Base-by-base conservation (phyloP, 768 basidiomycete genomes). In the Russula sp. region DNA sequence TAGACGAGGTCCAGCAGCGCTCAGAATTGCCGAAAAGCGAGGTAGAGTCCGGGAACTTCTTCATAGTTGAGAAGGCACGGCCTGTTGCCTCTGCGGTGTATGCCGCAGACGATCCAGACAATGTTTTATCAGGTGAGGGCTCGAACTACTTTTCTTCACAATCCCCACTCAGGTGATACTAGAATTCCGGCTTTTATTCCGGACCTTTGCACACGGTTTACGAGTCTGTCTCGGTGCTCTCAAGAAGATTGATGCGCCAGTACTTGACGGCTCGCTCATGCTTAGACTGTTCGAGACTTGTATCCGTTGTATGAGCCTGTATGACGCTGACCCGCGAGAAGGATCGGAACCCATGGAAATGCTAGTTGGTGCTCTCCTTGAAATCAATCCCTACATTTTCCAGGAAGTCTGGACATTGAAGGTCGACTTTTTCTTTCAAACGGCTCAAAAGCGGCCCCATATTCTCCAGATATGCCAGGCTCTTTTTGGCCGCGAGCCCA, bases 401-500 rank as follows among this genome's bases (percentile, higher is more conserved):
- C 90, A 96, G 72, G 93, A 97, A 74, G 90, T 98, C 36, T 96
- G 95, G 93, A 93, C 90, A 39, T 86, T 85, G 70, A 88, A 93
- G 71, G 88, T 98, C 75, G 87, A 85, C 32, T 88, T 94, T 71
- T 97, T 95, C 77, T 88, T 97, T 71, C 81, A 88, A 67, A 83
- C 82, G 65, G 83, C 87, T 0, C 81, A 86, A 65, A 86, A 87
- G 67, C 87, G 93, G 53, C 83, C 87, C 20, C 76, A 85, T 61
- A 80, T 97, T 49, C 84, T 96, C 68, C 86, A 87, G 66, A 83
- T 98, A 50, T 88, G 91, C 60, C 92, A 96, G 70, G 77, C 82
- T 41, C 82, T 98, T 22, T 89, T 98, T 69, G 77, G 75, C 52
- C 84, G 92, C 66, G 91, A 96, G 59, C 66, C 81, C 7, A 87